Evolutionary conservation across 2,329 filamentous ascomycete genomes (phyloP).

Genomic region (Phialemonium atrogriseum): DNA sequence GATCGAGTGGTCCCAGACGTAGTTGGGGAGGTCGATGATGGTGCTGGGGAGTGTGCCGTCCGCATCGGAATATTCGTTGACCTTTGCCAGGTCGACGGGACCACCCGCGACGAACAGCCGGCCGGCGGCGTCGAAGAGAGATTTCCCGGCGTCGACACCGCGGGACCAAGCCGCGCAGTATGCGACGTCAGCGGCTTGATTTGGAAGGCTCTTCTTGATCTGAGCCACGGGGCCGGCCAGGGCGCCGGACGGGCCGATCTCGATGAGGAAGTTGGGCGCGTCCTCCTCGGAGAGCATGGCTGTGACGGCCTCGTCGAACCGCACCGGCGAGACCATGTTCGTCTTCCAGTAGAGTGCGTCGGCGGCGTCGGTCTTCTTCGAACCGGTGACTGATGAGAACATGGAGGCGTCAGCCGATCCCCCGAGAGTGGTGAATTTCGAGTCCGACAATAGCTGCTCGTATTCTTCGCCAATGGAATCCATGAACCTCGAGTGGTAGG

Average conservation of each 20-base stretch:
- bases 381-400: constrained; percentile 11
- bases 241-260: constrained; percentile 14
- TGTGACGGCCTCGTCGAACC: constrained; percentile 12
- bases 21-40: constrained; percentile 17
- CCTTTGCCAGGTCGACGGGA: constrained; percentile 8
- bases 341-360: constrained; percentile 17
- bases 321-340: constrained; percentile 20
- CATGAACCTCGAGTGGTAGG: constrained; percentile 25
- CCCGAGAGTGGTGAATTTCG: not conserved
- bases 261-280: constrained; percentile 13
- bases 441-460: constrained; percentile 5
- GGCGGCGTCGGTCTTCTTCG: not conserved
- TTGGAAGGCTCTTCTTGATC: constrained; percentile 8
- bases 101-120: constrained; percentile 10
- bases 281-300: constrained; percentile 7
- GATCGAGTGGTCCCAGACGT: constrained; percentile 18
- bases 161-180: constrained; percentile 10
- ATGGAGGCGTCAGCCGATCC: constrained; percentile 6
- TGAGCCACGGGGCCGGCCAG: constrained; percentile 16
- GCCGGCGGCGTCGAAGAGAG: constrained; percentile 14
- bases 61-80: constrained; percentile 11
- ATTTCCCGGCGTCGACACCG: constrained; percentile 5
- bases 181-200: not conserved
- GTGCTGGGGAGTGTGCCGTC: not conserved
- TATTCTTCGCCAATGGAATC: constrained; percentile 9